Evolutionary conservation across 78 protist species (phyloP).

Genomic region (Cavenderia fasciculata): DNA sequence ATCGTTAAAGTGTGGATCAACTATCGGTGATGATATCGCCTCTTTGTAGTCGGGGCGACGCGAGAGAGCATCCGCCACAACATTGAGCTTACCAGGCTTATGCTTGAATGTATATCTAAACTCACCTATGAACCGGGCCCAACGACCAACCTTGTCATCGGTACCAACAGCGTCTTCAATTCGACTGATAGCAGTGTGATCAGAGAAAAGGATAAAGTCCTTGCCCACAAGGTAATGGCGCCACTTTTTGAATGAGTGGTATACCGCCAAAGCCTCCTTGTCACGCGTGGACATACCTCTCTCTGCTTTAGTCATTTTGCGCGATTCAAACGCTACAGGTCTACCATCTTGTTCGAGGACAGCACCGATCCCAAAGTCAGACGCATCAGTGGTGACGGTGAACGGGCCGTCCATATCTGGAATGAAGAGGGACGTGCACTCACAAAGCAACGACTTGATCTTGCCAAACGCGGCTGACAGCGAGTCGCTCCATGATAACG

Average conservation of each 20-base stretch:
- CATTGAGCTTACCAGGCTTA: background rate
- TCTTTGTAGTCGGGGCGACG: constrained; percentile 11
- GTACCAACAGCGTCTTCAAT: background rate
- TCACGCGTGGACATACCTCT: constrained; percentile 1
- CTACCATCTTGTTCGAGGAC: constrained; percentile 25
- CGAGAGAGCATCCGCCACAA: constrained; percentile 10
- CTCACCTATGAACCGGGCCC: background rate
- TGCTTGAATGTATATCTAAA: constrained; percentile 4
- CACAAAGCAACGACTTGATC: background rate
- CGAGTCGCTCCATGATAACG: background rate
- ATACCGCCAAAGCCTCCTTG: constrained; percentile 42
- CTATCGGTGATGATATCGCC: too few species aligned
- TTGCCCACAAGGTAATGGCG: background rate
- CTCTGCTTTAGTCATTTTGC: constrained; percentile 23
- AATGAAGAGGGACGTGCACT: background rate
- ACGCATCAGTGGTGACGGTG: constrained; percentile 35
- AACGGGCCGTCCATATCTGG: background rate
- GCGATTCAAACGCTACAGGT: constrained; percentile 29
- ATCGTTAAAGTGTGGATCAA: too few species aligned
- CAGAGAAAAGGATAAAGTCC: constrained; percentile 4
- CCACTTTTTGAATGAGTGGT: background rate
- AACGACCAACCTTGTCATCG: background rate
- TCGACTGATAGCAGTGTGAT: constrained; percentile 27
- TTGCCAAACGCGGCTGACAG: background rate
- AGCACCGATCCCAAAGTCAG: constrained; percentile 42